Conservation (phyloP, 306 rosid genomes). For the Benincasa hispida region DNA sequence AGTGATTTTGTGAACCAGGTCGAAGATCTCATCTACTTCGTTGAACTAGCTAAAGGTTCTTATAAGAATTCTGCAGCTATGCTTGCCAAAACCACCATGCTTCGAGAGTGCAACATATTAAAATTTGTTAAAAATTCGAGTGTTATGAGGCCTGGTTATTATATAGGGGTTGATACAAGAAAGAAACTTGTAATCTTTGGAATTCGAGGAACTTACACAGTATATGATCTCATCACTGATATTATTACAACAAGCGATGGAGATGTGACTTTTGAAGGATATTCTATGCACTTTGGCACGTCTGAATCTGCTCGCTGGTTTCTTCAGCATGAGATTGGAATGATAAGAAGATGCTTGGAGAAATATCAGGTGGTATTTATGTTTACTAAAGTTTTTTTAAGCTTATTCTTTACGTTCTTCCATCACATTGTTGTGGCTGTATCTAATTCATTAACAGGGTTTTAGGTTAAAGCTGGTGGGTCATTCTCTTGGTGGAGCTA, state of each 20-base stretch:
- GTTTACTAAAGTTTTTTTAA: neutral
- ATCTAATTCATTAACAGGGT: slow-evolving; percentile 70
- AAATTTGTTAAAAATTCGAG: slow-evolving; percentile 69
- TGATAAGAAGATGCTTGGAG: slow-evolving; percentile 49
- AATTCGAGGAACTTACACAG: slow-evolving; percentile 85
- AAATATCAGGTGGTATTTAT: slow-evolving; percentile 55
- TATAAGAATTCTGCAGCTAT: slow-evolving; percentile 44
- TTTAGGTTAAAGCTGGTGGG: slow-evolving; percentile 87
- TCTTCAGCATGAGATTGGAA: slow-evolving; percentile 61
- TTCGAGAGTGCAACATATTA: slow-evolving; percentile 69
- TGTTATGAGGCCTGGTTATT: slow-evolving; percentile 90
- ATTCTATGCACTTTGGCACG: slow-evolving; percentile 83
- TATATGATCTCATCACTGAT: slow-evolving; percentile 87
- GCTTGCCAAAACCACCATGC: slow-evolving; percentile 79
- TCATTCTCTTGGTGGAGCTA: slow-evolving; percentile 97
- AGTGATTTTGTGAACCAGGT: slow-evolving; percentile 47
- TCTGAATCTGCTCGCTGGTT: slow-evolving; percentile 95
- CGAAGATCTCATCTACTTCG: slow-evolving; percentile 71
- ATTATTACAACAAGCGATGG: slow-evolving; percentile 55
- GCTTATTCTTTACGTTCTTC: slow-evolving; percentile 9
- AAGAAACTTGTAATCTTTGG: slow-evolving; percentile 72
- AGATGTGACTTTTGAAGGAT: slow-evolving; percentile 78
- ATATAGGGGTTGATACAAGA: slow-evolving; percentile 65
- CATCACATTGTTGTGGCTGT: slow-evolving; percentile 13
- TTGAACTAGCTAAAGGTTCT: slow-evolving; percentile 75